Base-by-base conservation (phyloP, 306 rosid species). In the Arachis stenosperma region DNA sequence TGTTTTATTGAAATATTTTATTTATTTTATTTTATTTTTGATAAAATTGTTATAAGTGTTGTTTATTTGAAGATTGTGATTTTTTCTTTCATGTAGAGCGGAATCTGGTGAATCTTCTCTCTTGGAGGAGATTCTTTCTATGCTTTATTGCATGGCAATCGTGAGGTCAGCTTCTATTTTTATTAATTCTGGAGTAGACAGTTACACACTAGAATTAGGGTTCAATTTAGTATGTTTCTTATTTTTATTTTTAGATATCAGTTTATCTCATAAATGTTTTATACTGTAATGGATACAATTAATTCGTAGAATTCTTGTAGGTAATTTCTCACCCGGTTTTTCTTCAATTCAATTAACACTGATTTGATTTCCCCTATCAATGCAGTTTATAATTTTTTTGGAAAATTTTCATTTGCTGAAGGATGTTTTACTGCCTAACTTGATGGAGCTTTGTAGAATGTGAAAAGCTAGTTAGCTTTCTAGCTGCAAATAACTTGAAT, bases 91-190 rank as follows among this genome's bases (percentile, higher is more conserved):
- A 33, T 63, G 61, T 65, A 62, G 81, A 65, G 84, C 17, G 54
- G 87, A 55, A 39, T 48, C 67, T 3, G 65, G 41, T 50, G 82
- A 68, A 8, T 86, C 59, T 75, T 76, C 78, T 56, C 83, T 88
- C 65, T 88, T 97, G 5, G 99, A 91, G 47, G 91, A 88, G 77
- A 81, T 86, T 79, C 82, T 95, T 30, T 79, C 93, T 17, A 84
- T 88, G 91, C 68, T 95, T 70, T 88, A 95, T 82, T 83, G 89
- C 81, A 87, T 90, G 93, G 83, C 98, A 53, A 83, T 87, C 71
- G 77, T 88, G 83, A 91, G 98, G 98, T 92, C 46, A 76, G 79
- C 6, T 48, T 73, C 72, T n/a, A 17, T 56, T 39, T 47, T 61
- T 0, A 4, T 48, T 48, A 3, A 50, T 50, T 50, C 3, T 11